Percentiles rank a stretch among this genome's conserved stretches.
Evolutionary conservation across 306 rosid genomes (phyloP).

Genomic region (Cucurbita moschata): DNA sequence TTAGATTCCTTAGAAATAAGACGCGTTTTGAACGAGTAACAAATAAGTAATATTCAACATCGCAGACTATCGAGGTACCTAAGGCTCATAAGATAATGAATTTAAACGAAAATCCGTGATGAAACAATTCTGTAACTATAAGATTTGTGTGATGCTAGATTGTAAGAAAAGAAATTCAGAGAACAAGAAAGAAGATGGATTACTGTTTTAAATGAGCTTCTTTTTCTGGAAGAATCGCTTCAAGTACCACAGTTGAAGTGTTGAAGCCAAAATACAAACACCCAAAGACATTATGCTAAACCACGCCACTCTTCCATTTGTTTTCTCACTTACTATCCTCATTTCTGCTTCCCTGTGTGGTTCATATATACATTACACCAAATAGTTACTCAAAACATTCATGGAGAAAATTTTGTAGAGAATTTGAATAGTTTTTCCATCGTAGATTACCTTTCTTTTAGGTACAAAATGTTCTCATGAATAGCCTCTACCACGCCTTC

Average conservation of each 20-base stretch:
- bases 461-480: constrained; percentile 65
- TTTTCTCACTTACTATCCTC: constrained; percentile 73
- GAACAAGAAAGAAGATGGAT: background rate
- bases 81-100: background rate
- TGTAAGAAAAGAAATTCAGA: background rate
- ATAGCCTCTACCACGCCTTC: constrained; percentile 86
- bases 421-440: background rate
- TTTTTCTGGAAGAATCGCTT: constrained; percentile 82
- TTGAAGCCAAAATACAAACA: constrained; percentile 60
- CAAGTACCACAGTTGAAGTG: constrained; percentile 69
- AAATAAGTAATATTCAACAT: background rate
- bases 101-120: background rate
- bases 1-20: background rate
- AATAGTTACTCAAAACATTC: background rate
- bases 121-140: background rate
- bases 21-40: background rate
- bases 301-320: constrained; percentile 74
- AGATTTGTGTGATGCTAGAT: too few relatives aligned
- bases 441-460: constrained; percentile 53
- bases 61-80: background rate
- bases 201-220: constrained; percentile 42
- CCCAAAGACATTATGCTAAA: constrained; percentile 69
- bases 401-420: background rate
- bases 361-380: background rate
- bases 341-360: constrained; percentile 70